phyloP scores from a whole-genome alignment of 768 basidiomycete genomes.

The Lepiota venenata region DNA sequence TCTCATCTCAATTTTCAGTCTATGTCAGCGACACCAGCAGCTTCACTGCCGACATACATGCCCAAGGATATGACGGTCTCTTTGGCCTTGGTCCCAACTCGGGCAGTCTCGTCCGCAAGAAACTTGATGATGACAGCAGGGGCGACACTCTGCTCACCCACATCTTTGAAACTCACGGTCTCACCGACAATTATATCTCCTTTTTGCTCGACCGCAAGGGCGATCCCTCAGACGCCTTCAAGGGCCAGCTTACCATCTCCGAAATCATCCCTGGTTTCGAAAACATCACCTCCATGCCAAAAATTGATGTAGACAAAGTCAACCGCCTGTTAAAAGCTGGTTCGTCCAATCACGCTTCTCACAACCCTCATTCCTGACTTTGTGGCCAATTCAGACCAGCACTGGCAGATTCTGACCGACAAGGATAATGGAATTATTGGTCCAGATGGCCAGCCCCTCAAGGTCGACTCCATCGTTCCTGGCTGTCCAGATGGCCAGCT shows the following conservation, averaged over 20 bases:
- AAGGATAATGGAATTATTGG: slow-evolving; percentile 65
- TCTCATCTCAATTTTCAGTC: slow-evolving; percentile 36
- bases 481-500: slow-evolving; percentile 60
- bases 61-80: slow-evolving; percentile 67
- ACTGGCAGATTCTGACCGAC: slow-evolving; percentile 78
- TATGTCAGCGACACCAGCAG: slow-evolving; percentile 59
- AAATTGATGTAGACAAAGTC: slow-evolving; percentile 65
- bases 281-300: slow-evolving; percentile 57
- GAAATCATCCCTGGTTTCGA: slow-evolving; percentile 62
- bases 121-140: slow-evolving; percentile 37
- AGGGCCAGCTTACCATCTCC: slow-evolving; percentile 67
- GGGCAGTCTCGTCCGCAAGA: slow-evolving; percentile 60
- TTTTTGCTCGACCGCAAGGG: slow-evolving; percentile 60
- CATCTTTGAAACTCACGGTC: slow-evolving; percentile 59
- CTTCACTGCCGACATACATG: slow-evolving; percentile 57
- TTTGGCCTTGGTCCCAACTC: slow-evolving; percentile 78
- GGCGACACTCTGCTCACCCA: slow-evolving; percentile 62
- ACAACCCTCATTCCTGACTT: background rate
- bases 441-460: slow-evolving; percentile 66
- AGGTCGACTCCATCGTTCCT: slow-evolving; percentile 63
- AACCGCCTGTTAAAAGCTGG: slow-evolving; percentile 50
- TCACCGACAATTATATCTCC: slow-evolving; percentile 62
- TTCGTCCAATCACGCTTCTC: slow-evolving; percentile 14
- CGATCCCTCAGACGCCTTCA: slow-evolving; percentile 46
- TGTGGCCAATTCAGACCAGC: slow-evolving; percentile 49